Percentiles rank a stretch among this genome's conserved stretches.
phyloP scores from a whole-genome alignment of 2,329 filamentous ascomycete genomes.

The Cercospora canescens region DNA sequence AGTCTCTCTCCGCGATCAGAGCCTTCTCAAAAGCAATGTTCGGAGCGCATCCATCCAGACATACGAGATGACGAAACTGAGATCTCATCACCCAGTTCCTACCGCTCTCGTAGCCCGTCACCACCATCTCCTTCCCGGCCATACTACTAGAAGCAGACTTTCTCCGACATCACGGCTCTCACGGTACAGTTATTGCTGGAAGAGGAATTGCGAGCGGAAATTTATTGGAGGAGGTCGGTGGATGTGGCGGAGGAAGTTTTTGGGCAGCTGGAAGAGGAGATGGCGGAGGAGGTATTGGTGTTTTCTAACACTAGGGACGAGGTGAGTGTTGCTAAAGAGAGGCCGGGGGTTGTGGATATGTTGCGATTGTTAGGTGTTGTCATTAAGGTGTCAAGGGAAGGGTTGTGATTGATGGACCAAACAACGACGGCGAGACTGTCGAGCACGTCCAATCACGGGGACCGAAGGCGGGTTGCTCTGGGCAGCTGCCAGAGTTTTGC shows the following conservation, averaged over 20 bases:
- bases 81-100: not conserved
- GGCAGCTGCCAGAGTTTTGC: not conserved
- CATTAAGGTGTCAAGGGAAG: not conserved
- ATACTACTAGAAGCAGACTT: not conserved
- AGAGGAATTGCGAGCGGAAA: not conserved
- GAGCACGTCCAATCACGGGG: not conserved
- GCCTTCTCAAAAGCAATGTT: not conserved
- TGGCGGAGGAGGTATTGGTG: slow-evolving; percentile 9
- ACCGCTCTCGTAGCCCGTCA: not conserved
- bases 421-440: not conserved
- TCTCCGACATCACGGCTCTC: not conserved
- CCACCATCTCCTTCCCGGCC: not conserved
- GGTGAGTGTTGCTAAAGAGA: not conserved
- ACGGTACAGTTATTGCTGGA: not conserved
- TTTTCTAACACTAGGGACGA: not conserved
- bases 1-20: not conserved
- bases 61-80: not conserved
- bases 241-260: slow-evolving; percentile 1
- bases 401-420: not conserved
- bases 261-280: not conserved
- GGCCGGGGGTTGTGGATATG: slow-evolving; percentile 5
- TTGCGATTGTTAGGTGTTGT: not conserved
- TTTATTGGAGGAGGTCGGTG: not conserved
- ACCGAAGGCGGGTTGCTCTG: not conserved
- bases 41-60: not conserved